phyloP scores from a whole-genome alignment of 768 basidiomycete species.

The Wakefieldia striispora region DNA sequence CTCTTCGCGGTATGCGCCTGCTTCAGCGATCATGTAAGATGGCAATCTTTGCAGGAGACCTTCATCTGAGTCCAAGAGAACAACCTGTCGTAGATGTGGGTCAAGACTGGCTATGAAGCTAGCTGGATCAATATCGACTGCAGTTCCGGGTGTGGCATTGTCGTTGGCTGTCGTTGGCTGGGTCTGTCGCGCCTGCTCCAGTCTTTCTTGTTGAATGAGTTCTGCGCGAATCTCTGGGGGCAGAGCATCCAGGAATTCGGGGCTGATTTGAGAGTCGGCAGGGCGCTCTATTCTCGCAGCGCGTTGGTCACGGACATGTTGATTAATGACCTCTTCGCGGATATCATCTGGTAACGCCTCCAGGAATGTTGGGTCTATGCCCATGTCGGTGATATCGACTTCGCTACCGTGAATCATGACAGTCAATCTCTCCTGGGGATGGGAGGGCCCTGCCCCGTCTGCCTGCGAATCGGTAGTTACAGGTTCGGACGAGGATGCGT shows the following conservation, averaged over 20 bases:
- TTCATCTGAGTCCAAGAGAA: slow-evolving; percentile 86
- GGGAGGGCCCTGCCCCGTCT: slow-evolving; percentile 32
- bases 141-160: slow-evolving; percentile 34
- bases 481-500: slow-evolving; percentile 29
- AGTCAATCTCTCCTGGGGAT: slow-evolving; percentile 64
- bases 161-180: slow-evolving; percentile 31
- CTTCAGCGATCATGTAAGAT: slow-evolving; percentile 84
- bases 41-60: slow-evolving; percentile 80
- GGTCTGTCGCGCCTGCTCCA: slow-evolving; percentile 70
- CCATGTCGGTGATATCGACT: slow-evolving; percentile 97
- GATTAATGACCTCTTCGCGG: slow-evolving; percentile 96
- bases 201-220: slow-evolving; percentile 91
- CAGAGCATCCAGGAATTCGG: slow-evolving; percentile 93
- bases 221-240: slow-evolving; percentile 97
- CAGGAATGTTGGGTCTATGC: slow-evolving; percentile 96
- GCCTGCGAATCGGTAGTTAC: slow-evolving; percentile 14
- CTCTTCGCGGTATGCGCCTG: slow-evolving; percentile 65
- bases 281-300: slow-evolving; percentile 73
- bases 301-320: slow-evolving; percentile 91
- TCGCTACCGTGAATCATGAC: slow-evolving; percentile 89
- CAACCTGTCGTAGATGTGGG: slow-evolving; percentile 84
- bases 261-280: slow-evolving; percentile 84
- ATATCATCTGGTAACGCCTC: slow-evolving; percentile 98
- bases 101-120: slow-evolving; percentile 92
- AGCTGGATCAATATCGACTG: slow-evolving; percentile 81